Evolutionary conservation across 116 monocot genomes (phyloP).

Genomic region (Phalaenopsis hybrid): DNA sequence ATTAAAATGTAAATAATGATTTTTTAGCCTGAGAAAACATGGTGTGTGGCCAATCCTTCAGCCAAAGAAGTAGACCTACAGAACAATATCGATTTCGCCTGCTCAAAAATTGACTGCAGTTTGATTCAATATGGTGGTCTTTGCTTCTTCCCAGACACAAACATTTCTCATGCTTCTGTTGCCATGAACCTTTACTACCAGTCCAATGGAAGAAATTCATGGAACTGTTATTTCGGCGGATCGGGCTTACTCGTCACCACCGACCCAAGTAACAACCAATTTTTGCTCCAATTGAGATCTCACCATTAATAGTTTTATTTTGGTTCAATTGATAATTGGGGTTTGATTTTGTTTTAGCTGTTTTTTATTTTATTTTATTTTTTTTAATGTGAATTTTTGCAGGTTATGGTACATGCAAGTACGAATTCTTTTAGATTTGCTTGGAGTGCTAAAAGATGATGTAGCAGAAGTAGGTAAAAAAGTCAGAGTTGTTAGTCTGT

Average conservation of each 20-base stretch:
- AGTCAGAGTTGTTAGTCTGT: neutral
- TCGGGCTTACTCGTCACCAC: slow-evolving; percentile 13
- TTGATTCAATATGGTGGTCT: slow-evolving; percentile 13
- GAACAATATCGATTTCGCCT: slow-evolving; percentile 19
- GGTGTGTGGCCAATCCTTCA: slow-evolving; percentile 25
- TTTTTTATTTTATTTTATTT: neutral
- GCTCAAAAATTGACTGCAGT: slow-evolving; percentile 15
- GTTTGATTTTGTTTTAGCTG: neutral
- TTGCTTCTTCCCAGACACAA: slow-evolving; percentile 17
- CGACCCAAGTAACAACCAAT: slow-evolving; percentile 9
- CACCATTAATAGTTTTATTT: too few species aligned
- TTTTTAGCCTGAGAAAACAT: slow-evolving; percentile 10
- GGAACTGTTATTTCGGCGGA: slow-evolving; percentile 16
- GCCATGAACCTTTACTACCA: slow-evolving; percentile 23
- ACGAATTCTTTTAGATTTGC: neutral
- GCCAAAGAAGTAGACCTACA: slow-evolving; percentile 13
- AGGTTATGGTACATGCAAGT: slow-evolving; percentile 11
- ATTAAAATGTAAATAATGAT: neutral
- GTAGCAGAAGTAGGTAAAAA: neutral
- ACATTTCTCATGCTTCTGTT: slow-evolving; percentile 19
- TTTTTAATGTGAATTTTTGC: neutral
- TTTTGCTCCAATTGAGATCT: too few species aligned
- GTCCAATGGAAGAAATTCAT: slow-evolving; percentile 12
- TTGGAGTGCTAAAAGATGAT: neutral
- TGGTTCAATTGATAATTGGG: too few species aligned